These are phyloP conservation scores for Petunia hybrid DNA, from an alignment of 305 asterid genomes.

Conservation along the genomic window DNA sequence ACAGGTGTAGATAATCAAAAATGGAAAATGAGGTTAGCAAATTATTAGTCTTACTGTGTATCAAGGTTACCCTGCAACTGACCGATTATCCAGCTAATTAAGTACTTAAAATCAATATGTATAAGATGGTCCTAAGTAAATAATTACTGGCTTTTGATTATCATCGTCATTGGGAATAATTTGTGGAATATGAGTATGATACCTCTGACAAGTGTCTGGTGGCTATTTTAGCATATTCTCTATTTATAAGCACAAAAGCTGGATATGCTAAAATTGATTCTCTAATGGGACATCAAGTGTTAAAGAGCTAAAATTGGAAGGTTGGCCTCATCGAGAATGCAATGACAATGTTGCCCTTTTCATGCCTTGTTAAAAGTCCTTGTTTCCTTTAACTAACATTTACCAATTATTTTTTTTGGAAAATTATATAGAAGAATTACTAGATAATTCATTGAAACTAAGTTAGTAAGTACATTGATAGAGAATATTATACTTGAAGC, in stretches of 20 bases:
- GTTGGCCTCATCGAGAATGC: not conserved
- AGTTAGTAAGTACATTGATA: not conserved
- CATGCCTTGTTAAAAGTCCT: not conserved
- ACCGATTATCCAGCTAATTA: conserved; percentile 3
- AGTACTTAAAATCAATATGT: not conserved
- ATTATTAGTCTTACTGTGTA: not conserved
- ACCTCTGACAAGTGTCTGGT: conserved; percentile 27
- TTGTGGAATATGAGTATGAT: conserved; percentile 39
- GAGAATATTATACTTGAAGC: not conserved
- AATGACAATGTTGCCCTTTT: conserved; percentile 41
- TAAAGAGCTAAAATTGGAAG: not conserved
- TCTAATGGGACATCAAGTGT: conserved; percentile 1
- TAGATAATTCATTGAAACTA: not conserved
- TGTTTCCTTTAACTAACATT: no score
- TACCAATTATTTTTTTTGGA: no score
- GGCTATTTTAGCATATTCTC: conserved; percentile 58
- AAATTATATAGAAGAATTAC: no score
- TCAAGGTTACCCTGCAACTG: not conserved
- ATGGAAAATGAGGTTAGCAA: no score
- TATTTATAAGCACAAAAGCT: conserved; percentile 25
- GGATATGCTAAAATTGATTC: conserved; percentile 62
- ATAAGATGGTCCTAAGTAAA: not conserved
- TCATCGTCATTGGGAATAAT: conserved; percentile 21
- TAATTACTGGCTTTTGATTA: conserved; percentile 34
- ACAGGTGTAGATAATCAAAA: no score